Percentiles rank a stretch among this genome's conserved stretches.
phyloP scores from a whole-genome alignment of 768 basidiomycete genomes.

The Ramaria sp. region DNA sequence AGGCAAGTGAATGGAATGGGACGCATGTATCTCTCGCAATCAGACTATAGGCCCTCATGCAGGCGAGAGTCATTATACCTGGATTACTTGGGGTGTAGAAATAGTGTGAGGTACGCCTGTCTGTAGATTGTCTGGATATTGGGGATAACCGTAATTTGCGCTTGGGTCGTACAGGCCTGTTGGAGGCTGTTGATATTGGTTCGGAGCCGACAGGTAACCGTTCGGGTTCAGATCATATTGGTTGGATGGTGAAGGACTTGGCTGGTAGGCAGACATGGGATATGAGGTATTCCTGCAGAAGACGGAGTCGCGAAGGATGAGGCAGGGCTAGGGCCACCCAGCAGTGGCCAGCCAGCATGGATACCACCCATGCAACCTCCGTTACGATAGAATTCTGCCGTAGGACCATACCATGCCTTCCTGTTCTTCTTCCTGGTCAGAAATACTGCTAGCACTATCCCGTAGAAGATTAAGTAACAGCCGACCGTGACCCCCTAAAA shows the following conservation, averaged over 20 bases:
- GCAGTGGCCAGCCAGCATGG: background rate
- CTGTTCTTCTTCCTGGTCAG: background rate
- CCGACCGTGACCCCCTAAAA: background rate
- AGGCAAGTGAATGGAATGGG: background rate
- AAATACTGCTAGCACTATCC: background rate
- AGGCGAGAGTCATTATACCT: background rate
- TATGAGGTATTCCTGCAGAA: background rate
- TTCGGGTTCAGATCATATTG: background rate
- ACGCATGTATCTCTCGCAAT: background rate
- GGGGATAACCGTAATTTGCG: background rate
- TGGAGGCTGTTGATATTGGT: background rate
- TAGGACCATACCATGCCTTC: slow-evolving; percentile 5
- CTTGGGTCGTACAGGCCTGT: background rate
- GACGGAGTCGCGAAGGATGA: background rate
- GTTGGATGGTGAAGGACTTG: background rate
- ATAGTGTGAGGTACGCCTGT: background rate
- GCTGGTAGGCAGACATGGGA: background rate
- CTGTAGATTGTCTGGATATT: background rate
- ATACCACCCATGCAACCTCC: slow-evolving; percentile 1
- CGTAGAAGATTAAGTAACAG: background rate
- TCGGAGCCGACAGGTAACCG: background rate
- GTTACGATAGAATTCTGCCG: background rate
- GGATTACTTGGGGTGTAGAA: background rate
- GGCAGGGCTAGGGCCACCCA: background rate
- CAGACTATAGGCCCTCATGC: too few relatives aligned